Conservation (phyloP, 192 early-diverging fungal genomes). For the Backusella mclennaniae region DNA sequence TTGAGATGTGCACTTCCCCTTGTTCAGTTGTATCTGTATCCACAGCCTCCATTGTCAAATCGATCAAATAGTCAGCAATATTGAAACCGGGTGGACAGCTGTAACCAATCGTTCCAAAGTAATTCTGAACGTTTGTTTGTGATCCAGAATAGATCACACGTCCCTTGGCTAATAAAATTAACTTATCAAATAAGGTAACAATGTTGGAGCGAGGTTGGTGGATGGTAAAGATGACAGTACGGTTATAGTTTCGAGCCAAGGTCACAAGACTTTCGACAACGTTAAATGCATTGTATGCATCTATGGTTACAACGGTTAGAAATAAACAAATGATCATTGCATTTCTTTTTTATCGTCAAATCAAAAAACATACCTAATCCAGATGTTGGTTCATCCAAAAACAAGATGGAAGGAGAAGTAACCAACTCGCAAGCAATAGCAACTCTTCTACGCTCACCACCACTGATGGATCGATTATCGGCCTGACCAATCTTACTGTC, state of each 20-base stretch:
- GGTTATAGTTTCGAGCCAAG: conserved; percentile 71
- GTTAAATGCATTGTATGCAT: conserved; percentile 92
- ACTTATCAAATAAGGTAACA: conserved; percentile 86
- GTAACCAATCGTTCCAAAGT: conserved; percentile 78
- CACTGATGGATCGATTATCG: conserved; percentile 79
- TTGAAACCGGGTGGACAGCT: conserved; percentile 87
- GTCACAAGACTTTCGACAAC: conserved; percentile 87
- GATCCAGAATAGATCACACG: conserved; percentile 83
- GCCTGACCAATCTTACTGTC: conserved; percentile 75
- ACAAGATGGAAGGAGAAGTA: conserved; percentile 87
- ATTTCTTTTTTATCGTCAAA: background rate
- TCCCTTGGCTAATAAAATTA: conserved; percentile 83
- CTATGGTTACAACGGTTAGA: conserved; percentile 24
- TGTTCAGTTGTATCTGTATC: conserved; percentile 3
- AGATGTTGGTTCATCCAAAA: conserved; percentile 82
- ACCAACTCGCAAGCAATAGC: conserved; percentile 94
- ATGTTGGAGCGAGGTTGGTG: conserved; percentile 95
- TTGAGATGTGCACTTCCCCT: background rate
- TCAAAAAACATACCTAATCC: conserved; percentile 48
- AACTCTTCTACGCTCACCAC: conserved; percentile 92
- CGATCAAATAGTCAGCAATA: conserved; percentile 84
- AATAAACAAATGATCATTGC: background rate
- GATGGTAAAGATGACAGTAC: conserved; percentile 89
- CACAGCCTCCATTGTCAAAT: conserved; percentile 62
- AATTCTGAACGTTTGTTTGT: conserved; percentile 54